These are phyloP conservation scores for slime mould (Dictyostelium discoideum) DNA, from an alignment of 78 protist species.

Conservation along the genomic window dicty_2.7 NC_007088.5:4801001-4801500, in stretches of 20 bases:
- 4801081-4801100: constrained; percentile 61
- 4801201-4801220: too few relatives aligned
- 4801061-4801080: constrained; percentile 64
- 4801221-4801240: too few relatives aligned
- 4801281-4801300: not conserved
- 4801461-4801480: constrained; percentile 3
- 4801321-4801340: too few relatives aligned
- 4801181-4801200: too few relatives aligned
- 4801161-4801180: not conserved
- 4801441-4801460: not conserved
- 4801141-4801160: constrained; percentile 64
- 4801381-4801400: too few relatives aligned
- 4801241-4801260: not conserved
- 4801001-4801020: constrained; percentile 79
- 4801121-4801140: constrained; percentile 29
- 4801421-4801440: not conserved
- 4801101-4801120: constrained; percentile 19
- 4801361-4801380: too few relatives aligned
- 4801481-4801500: constrained; percentile 75
- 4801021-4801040: not conserved
- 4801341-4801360: too few relatives aligned
- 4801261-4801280: not conserved
- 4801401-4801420: not conserved
- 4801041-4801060: constrained; percentile 59
- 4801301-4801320: not conserved